Evolutionary conservation across 2,329 filamentous ascomycete species (phyloP).

Genomic region (Mariannaea elegans): DNA sequence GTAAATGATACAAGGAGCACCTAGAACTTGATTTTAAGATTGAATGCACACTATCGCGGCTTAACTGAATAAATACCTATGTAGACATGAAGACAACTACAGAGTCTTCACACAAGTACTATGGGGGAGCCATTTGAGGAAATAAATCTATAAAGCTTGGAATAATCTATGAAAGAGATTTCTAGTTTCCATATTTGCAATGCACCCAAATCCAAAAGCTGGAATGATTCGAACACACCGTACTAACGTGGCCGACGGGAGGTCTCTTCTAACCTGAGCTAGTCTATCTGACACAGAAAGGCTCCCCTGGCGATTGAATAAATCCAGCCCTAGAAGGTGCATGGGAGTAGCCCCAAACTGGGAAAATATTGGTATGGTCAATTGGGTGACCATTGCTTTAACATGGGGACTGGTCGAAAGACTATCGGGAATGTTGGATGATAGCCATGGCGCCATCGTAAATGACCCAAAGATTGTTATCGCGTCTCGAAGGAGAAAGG

Average conservation of each 20-base stretch:
- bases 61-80: too few species aligned
- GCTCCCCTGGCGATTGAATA: constrained; percentile 26
- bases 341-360: constrained; percentile 44
- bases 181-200: constrained; percentile 38
- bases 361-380: constrained; percentile 43
- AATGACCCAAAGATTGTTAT: constrained; percentile 46
- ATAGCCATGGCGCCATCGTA: constrained; percentile 39
- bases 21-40: not conserved
- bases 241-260: constrained; percentile 39
- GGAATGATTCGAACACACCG: constrained; percentile 43
- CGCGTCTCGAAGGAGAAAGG: constrained; percentile 42
- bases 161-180: constrained; percentile 26
- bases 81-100: too few species aligned
- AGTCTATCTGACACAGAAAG: constrained; percentile 28
- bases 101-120: too few species aligned
- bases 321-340: constrained; percentile 40
- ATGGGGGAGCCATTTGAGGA: too few species aligned
- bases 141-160: constrained; percentile 2
- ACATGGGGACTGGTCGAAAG: constrained; percentile 34
- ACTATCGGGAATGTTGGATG: constrained; percentile 38
- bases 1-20: constrained; percentile 50
- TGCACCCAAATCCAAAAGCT: constrained; percentile 44
- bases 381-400: constrained; percentile 40
- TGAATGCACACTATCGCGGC: not conserved
- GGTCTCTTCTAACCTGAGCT: constrained; percentile 32